phyloP scores from a whole-genome alignment of 139 green algal genomes.

The Chlorella ohadii region DNA sequence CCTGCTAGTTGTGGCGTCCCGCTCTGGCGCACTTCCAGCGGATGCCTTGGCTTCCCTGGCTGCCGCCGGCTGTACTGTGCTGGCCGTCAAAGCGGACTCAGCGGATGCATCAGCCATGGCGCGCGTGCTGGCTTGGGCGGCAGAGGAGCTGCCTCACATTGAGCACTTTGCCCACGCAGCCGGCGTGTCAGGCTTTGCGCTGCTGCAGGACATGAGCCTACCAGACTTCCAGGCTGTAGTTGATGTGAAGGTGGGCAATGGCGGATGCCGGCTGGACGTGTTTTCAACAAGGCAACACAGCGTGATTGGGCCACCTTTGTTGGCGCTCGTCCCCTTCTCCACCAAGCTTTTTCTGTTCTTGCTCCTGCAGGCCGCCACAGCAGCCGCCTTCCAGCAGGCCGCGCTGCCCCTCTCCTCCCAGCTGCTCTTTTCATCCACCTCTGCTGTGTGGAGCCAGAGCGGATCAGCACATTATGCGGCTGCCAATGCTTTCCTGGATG shows the following conservation, averaged over 20 bases:
- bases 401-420: background rate
- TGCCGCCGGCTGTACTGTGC: background rate
- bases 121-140: conserved; percentile 13
- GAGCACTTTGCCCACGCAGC: conserved; percentile 45
- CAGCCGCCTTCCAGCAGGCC: background rate
- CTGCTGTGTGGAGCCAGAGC: conserved; percentile 46
- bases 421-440: conserved; percentile 45
- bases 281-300: too few species aligned
- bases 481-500: conserved; percentile 80
- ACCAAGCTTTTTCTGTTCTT: background rate
- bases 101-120: background rate
- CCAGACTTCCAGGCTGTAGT: background rate
- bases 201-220: conserved; percentile 20
- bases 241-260: background rate
- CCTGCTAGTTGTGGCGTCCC: background rate
- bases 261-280: too few species aligned
- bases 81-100: background rate
- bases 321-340: too few species aligned
- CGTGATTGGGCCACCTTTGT: too few species aligned
- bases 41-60: background rate
- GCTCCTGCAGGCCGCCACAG: background rate
- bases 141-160: conserved; percentile 40
- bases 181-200: conserved; percentile 34
- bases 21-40: background rate
- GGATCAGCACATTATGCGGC: conserved; percentile 65